A percentile compares a stretch with the other conserved stretches of the same genome.
These are phyloP conservation scores for Phascolomyces articulosus DNA, from an alignment of 371 early-diverging fungal genomes.

Conservation along the genomic window DNA sequence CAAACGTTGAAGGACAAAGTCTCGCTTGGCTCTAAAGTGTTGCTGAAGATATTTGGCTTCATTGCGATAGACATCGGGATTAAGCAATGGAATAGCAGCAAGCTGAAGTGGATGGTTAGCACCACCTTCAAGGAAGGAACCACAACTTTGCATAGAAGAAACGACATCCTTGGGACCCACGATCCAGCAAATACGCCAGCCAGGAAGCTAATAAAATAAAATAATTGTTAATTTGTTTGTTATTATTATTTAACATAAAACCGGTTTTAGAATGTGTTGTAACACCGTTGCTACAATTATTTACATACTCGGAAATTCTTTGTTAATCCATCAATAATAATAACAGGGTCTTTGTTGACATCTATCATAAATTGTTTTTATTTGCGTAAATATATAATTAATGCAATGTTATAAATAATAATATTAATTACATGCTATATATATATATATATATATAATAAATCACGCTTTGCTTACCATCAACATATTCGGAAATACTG, in stretches of 20 bases:
- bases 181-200: conserved; percentile 57
- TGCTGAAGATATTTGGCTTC: conserved; percentile 46
- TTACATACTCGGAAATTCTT: conserved; percentile 44
- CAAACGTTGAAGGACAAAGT: conserved; percentile 42
- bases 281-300: neutral
- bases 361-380: conserved; percentile 20
- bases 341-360: conserved; percentile 47
- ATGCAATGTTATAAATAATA: too few species aligned
- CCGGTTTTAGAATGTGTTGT: too few species aligned
- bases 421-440: too few species aligned
- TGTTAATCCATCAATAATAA: conserved; percentile 49
- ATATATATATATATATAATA: too few species aligned
- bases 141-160: conserved; percentile 46
- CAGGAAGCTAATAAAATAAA: conserved; percentile 35
- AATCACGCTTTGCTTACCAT: conserved; percentile 22
- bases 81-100: conserved; percentile 51
- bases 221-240: neutral
- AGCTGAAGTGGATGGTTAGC: conserved; percentile 54
- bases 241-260: too few species aligned
- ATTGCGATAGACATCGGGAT: conserved; percentile 32
- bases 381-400: too few species aligned
- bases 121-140: conserved; percentile 54
- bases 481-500: conserved; percentile 44
- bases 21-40: conserved; percentile 48
- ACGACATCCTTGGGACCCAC: conserved; percentile 50